A percentile compares a stretch with the other conserved stretches of the same genome.
These are phyloP conservation scores for Sonneratia caseolaris DNA, from an alignment of 345 rosid species.

Conservation along the genomic window DNA sequence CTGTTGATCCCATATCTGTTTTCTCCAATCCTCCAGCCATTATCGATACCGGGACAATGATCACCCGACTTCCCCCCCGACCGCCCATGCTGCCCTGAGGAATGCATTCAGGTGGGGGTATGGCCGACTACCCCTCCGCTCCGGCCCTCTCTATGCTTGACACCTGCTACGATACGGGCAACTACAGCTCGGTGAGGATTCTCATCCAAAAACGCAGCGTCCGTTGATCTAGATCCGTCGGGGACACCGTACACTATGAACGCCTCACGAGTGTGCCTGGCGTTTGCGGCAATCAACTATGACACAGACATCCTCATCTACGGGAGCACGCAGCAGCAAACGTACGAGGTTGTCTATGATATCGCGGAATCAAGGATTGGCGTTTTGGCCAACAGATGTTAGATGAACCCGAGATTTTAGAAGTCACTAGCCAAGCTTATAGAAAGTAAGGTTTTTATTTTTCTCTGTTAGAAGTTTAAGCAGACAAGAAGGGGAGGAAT, in stretches of 20 bases:
- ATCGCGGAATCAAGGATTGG: conserved; percentile 13
- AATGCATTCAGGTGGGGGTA: conserved; percentile 6
- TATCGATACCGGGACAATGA: conserved; percentile 26
- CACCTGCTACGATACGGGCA: conserved; percentile 24
- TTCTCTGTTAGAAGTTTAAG: no score
- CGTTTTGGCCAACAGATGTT: conserved; percentile 13
- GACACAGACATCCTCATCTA: conserved; percentile 7
- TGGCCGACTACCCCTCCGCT: conserved; percentile 15
- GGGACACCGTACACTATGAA: not conserved
- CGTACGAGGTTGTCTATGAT: conserved; percentile 19
- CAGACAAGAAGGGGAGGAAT: no score
- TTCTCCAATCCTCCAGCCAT: conserved; percentile 4
- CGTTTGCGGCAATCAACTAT: conserved; percentile 6
- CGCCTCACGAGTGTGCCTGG: conserved; percentile 11
- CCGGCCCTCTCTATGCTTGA: conserved; percentile 10
- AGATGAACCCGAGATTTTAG: not conserved
- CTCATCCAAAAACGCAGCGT: conserved; percentile 7
- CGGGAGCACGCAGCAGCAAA: conserved; percentile 21
- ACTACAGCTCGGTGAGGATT: not conserved
- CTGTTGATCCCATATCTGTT: conserved; percentile 9
- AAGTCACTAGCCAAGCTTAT: not conserved
- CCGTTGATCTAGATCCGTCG: conserved; percentile 8
- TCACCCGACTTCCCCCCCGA: conserved; percentile 19
- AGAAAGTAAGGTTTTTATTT: no score
- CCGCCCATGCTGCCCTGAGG: conserved; percentile 13